Conservation (phyloP, 164 flowering plant species). For the Stephania yunnanensis region DNA sequence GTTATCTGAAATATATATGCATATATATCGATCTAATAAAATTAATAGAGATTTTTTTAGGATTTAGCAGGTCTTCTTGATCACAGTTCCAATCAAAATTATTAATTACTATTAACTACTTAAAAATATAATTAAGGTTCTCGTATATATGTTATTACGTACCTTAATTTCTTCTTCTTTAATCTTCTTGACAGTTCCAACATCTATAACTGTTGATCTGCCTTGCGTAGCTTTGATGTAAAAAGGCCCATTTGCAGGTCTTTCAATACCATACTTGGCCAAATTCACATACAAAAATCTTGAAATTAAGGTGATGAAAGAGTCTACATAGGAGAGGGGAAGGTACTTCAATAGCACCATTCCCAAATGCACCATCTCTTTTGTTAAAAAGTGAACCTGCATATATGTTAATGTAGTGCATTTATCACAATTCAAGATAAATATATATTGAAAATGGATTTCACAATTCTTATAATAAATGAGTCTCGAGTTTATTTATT, state of each 20-base stretch:
- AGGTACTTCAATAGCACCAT: conserved; percentile 23
- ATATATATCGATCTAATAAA: no score
- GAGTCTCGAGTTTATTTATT: no score
- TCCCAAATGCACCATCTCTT: conserved; percentile 29
- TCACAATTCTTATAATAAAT: no score
- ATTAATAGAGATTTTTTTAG: no score
- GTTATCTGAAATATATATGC: no score
- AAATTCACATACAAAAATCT: conserved; percentile 24
- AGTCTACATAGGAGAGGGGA: conserved; percentile 26
- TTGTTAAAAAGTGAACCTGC: conserved; percentile 33
- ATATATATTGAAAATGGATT: no score
- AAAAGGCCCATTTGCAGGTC: conserved; percentile 36
- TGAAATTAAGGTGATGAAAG: background rate
- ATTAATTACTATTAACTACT: no score
- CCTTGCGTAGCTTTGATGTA: conserved; percentile 25
- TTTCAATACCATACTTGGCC: conserved; percentile 22
- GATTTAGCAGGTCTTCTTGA: no score
- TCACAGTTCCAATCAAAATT: no score
- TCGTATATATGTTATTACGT: background rate
- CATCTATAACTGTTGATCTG: conserved; percentile 34
- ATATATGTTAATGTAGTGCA: background rate
- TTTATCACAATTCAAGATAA: no score
- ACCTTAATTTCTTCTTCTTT: conserved; percentile 29
- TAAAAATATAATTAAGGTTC: no score
- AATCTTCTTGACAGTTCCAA: conserved; percentile 36